Base-by-base conservation (phyloP, 2,329 filamentous ascomycete species). In the Neocucurbitaria cava region DNA sequence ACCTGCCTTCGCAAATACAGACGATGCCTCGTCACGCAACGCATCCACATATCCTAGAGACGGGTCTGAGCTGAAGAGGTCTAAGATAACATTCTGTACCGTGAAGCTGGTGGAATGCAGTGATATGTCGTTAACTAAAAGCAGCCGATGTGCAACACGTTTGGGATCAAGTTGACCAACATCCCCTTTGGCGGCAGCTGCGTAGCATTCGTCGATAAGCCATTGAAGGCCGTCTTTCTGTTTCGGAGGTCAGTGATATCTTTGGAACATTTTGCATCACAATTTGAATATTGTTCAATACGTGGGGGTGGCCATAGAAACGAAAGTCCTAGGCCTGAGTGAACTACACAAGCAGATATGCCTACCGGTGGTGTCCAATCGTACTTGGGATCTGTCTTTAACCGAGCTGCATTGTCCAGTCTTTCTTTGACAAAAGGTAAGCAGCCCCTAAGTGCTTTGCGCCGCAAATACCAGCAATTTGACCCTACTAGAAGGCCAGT, bases 211-310 rank as follows among this genome's bases (percentile, higher is more conserved):
- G 5, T 60, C 57, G 20, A 62, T 62, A 7, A 62, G 47, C 59
- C 59, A 62, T 55, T 62, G 59, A 4, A 62, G 54, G 4, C 53
- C 59, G 20, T 62, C 59, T 49, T 58, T 52, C 59, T 62, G 23
- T 6, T 26, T 31, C 24, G 10, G 20, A 18, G n/a, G 28, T 59
- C 30, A 59, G 54, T 9, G 13, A 3, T 3, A 11, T 11, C 28
- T 31, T 15, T 31, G 11, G 28, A 31, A 15, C 4, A 31, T 11
- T 31, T 31, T 15, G 28, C 28, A 11, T 11, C 11, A 11, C 28
- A 15, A 11, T 31, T 4, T 10, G 3, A 15, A 31, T 31, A 6
- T 31, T 11, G 9, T 31, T 31, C 13, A 11, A 11, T 11, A 28
- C 11, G 28, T 31, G 28, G 8, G 11, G 11, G 11, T 3, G 9